phyloP scores from a whole-genome alignment of 495 filamentous ascomycete genomes.

The Terfezia claveryi region DNA sequence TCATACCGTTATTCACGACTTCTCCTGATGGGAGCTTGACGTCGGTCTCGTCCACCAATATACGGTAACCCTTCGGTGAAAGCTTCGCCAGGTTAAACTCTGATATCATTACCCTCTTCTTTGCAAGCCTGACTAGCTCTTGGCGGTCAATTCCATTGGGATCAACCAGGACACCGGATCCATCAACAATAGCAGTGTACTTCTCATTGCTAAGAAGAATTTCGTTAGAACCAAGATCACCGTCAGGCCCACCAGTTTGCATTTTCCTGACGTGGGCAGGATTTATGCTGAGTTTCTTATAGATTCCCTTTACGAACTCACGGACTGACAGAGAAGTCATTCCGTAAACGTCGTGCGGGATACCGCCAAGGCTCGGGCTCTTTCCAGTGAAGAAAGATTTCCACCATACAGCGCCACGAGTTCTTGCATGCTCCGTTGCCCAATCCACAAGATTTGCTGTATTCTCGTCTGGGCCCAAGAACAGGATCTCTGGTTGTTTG shows the following conservation, averaged over 20 bases:
- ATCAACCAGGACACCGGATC: constrained; percentile 83
- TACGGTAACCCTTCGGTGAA: constrained; percentile 67
- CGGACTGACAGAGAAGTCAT: constrained; percentile 96
- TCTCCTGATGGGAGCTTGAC: constrained; percentile 70
- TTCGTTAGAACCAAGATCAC: constrained; percentile 92
- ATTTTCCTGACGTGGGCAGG: constrained; percentile 66
- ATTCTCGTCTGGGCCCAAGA: constrained; percentile 98
- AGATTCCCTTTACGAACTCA: constrained; percentile 88
- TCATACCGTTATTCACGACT: constrained; percentile 67
- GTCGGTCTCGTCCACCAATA: constrained; percentile 81
- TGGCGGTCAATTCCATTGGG: constrained; percentile 67
- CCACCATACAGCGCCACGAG: constrained; percentile 88
- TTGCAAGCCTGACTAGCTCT: constrained; percentile 68
- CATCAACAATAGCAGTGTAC: constrained; percentile 76
- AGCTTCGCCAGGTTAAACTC: constrained; percentile 72
- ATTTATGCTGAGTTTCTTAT: constrained; percentile 80
- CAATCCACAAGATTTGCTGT: constrained; percentile 92
- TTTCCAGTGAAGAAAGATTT: constrained; percentile 99
- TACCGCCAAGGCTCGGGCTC: constrained; percentile 83
- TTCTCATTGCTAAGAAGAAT: constrained; percentile 89
- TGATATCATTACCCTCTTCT: constrained; percentile 69
- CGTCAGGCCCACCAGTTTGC: constrained; percentile 93
- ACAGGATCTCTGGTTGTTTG: constrained; percentile 83
- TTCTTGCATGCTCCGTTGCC: constrained; percentile 85
- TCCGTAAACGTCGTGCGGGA: constrained; percentile 86